Evolutionary conservation across 2,329 filamentous ascomycete species (phyloP), one percentile per base, ranked within the genome.

Genomic region (Neonectria magnoliae): DNA sequence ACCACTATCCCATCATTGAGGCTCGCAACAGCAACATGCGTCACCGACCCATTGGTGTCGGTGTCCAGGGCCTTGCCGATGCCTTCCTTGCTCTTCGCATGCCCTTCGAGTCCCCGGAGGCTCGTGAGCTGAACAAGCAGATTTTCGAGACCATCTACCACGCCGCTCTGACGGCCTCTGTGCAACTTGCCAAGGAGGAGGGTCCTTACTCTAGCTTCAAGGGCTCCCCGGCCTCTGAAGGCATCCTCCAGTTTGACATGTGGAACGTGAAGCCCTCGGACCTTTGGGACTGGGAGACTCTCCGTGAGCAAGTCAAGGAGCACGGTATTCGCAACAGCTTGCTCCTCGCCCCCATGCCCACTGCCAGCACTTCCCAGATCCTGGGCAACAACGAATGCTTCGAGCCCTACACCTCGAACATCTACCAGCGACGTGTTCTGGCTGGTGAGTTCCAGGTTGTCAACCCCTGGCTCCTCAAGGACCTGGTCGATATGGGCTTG

Each of bases 111-210:
- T 99, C 96, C 16, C 90, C 93, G 5, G 94, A 98, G 83, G 96
- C 96, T 68, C 93, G 91, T 73, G 88, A 96, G 80, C 88, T 99
- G 76, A 99, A 99, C 87, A 94, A 92, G 77, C 94, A 99, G 81
- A 98, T 99, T 81, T 99, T 99, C 71, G 96, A 99, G 87, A 99
- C 96, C 68, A 98, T 99, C 81, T 99, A 99, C 84, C 96, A 99
- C 80, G 96, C 91, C 78, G 93, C 94, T 62, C 84, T 98, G 68
- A 97, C 94, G 60, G 91, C 93, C 22, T 99, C 96, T 1, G 90
- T 92, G 76, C 90, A 97, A 62, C 83, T 98, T 70, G 93, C 96
- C 67, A 91, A 93, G 84, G 84, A 91, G 71, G 82, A 94, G 62
- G 96, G 96, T 4, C 81, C 94, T 6, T 99, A 99, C 81, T 87